phyloP scores from a whole-genome alignment of 352 stramenopile species.

The Thalassiosira ordinaria region DNA sequence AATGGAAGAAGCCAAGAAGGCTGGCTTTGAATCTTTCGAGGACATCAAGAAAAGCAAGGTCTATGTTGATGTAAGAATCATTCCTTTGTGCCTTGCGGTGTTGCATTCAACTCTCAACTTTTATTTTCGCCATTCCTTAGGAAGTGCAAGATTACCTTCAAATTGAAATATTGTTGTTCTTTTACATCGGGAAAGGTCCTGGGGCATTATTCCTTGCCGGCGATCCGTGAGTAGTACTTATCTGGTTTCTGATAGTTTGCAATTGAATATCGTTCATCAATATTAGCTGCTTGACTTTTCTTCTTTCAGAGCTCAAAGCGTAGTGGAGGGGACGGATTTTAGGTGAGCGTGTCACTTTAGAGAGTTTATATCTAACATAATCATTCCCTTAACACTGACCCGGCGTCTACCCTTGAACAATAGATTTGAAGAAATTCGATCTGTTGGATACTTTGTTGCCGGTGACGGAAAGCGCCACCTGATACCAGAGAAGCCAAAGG shows the following conservation, averaged over 20 bases:
- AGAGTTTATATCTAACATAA: too few relatives aligned
- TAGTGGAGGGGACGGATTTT: slow-evolving; percentile 75
- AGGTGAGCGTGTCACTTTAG: too few relatives aligned
- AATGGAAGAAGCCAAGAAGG: slow-evolving; percentile 19
- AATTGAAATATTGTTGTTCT: slow-evolving; percentile 68
- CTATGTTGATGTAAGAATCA: slow-evolving; percentile 71
- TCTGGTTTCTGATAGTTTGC: too few relatives aligned
- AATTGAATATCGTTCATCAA: too few relatives aligned
- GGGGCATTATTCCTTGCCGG: slow-evolving; percentile 75
- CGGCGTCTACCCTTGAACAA: too few relatives aligned
- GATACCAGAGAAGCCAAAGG: slow-evolving; percentile 66
- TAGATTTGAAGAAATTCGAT: slow-evolving; percentile 79
- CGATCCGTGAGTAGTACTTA: too few relatives aligned
- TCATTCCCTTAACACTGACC: too few relatives aligned
- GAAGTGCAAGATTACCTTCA: slow-evolving; percentile 70
- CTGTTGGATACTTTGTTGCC: slow-evolving; percentile 56
- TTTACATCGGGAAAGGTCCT: slow-evolving; percentile 41
- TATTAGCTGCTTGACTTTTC: too few relatives aligned
- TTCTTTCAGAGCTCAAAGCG: slow-evolving; percentile 65
- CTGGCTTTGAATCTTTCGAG: slow-evolving; percentile 28
- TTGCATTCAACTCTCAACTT: too few relatives aligned
- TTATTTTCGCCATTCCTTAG: too few relatives aligned
- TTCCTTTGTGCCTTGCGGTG: too few relatives aligned
- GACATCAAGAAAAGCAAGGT: slow-evolving; percentile 46
- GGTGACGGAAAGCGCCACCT: slow-evolving; percentile 39